A percentile compares a stretch with the other conserved stretches of the same genome.
These are phyloP conservation scores for Neonectria ditissima DNA, from an alignment of 2,329 filamentous ascomycete genomes.

Conservation along the genomic window DNA sequence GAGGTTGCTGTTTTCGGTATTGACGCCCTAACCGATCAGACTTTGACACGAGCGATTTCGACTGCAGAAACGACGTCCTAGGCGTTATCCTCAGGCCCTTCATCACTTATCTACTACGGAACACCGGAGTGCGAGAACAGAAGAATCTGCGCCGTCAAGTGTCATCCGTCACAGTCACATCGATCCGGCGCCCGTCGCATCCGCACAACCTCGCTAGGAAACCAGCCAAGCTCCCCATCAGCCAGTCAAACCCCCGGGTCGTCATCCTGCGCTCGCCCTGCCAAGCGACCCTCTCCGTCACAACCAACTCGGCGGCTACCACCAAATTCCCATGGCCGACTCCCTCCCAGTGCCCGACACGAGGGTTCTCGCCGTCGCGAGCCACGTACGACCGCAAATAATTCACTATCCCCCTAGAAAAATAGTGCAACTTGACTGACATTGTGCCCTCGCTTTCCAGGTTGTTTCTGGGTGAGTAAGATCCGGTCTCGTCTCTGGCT, in stretches of 20 bases:
- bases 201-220: neutral
- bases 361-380: constrained; percentile 86
- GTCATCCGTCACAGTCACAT: neutral
- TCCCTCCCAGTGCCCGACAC: constrained; percentile 63
- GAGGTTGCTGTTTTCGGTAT: neutral
- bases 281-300: constrained; percentile 1
- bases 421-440: constrained; percentile 25
- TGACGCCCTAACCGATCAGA: neutral
- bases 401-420: neutral
- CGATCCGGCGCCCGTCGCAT: neutral
- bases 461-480: constrained; percentile 46
- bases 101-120: neutral
- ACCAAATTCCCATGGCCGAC: constrained; percentile 36
- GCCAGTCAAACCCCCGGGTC: neutral
- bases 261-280: neutral
- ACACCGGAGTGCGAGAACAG: neutral
- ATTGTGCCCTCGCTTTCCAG: constrained; percentile 23
- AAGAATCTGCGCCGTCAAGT: neutral
- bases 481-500: neutral
- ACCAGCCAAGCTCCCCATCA: neutral
- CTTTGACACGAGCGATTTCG: neutral
- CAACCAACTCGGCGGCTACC: neutral
- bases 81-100: neutral
- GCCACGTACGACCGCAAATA: constrained; percentile 78
- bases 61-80: neutral